A percentile compares a stretch with the other conserved stretches of the same genome.
Conservation (phyloP, 2,329 filamentous ascomycete species). For the Ophiostoma populinum region DNA sequence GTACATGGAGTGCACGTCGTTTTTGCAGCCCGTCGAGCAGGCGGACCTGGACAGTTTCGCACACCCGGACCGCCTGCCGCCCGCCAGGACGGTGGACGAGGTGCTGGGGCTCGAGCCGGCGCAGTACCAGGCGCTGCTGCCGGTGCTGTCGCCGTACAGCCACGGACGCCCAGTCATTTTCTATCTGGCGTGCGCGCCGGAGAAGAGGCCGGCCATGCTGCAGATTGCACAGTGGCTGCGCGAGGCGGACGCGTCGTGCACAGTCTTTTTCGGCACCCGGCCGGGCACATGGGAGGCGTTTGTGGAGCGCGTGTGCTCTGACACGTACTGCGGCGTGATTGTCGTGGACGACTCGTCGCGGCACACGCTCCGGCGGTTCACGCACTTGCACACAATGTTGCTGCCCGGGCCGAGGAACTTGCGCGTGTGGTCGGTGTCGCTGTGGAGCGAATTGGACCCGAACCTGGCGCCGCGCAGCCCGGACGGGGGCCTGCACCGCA, state of each 20-base stretch:
- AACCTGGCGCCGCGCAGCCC: not conserved
- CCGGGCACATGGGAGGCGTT: conserved; percentile 32
- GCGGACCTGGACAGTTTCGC: no score
- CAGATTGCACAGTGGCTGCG: conserved; percentile 29
- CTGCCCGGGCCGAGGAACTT: not conserved
- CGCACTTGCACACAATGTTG: conserved; percentile 20
- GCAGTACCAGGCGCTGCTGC: no score
- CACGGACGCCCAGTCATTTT: no score
- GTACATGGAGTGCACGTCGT: no score
- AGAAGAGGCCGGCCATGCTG: conserved; percentile 17
- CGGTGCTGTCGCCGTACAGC: no score
- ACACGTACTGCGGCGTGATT: conserved; percentile 21
- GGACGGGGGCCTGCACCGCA: no score
- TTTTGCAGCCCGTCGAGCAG: no score
- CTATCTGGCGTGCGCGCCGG: conserved; percentile 31
- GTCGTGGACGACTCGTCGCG: conserved; percentile 27
- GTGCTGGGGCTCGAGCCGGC: no score
- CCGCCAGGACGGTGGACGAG: no score
- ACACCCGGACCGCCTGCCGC: no score
- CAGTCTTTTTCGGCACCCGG: conserved; percentile 23
- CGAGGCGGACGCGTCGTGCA: conserved; percentile 21
- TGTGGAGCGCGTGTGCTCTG: conserved; percentile 11
- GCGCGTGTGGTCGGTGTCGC: conserved; percentile 24
- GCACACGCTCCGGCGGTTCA: conserved; percentile 22
- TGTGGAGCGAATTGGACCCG: conserved; percentile 19